phyloP scores from a whole-genome alignment of 805 yeast genomes.

The Torulaspora delbrueckii region DNA sequence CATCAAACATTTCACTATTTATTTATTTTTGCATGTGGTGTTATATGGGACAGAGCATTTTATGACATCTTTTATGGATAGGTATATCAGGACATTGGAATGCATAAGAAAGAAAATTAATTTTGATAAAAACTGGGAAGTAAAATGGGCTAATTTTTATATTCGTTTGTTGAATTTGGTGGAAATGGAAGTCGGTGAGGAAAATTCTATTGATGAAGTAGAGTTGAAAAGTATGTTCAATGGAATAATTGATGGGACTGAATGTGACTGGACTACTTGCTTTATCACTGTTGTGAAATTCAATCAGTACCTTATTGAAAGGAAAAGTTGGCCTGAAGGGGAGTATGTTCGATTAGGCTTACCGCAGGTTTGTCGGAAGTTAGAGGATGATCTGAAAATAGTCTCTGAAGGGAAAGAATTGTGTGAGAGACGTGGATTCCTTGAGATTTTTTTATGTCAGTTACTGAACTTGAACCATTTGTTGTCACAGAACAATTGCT shows the following conservation, averaged over 20 bases:
- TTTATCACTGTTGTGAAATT: constrained; percentile 12
- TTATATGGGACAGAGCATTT: constrained; percentile 14
- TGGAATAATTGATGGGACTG: not conserved
- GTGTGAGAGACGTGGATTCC: constrained; percentile 9
- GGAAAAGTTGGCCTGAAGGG: constrained; percentile 5
- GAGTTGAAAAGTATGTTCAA: constrained; percentile 4
- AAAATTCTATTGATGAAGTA: constrained; percentile 3
- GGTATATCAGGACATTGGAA: constrained; percentile 19
- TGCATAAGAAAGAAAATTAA: constrained; percentile 19
- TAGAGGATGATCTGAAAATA: constrained; percentile 1
- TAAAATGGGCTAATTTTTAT: constrained; percentile 22
- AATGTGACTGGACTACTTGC: constrained; percentile 3
- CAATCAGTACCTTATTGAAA: constrained; percentile 9
- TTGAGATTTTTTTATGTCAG: constrained; percentile 15
- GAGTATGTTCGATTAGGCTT: not conserved
- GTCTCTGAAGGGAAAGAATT: not conserved
- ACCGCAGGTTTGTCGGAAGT: not conserved
- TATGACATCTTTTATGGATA: constrained; percentile 17
- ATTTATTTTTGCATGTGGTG: constrained; percentile 14
- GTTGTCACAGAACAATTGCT: constrained; percentile 7
- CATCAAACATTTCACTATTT: constrained; percentile 17
- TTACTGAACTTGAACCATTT: constrained; percentile 13
- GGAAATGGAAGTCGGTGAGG: constrained; percentile 4
- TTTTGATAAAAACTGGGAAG: constrained; percentile 24
- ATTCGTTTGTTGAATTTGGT: constrained; percentile 18